Evolutionary conservation across 345 rosid genomes (phyloP).

Genomic region (Angophora floribunda): DNA sequence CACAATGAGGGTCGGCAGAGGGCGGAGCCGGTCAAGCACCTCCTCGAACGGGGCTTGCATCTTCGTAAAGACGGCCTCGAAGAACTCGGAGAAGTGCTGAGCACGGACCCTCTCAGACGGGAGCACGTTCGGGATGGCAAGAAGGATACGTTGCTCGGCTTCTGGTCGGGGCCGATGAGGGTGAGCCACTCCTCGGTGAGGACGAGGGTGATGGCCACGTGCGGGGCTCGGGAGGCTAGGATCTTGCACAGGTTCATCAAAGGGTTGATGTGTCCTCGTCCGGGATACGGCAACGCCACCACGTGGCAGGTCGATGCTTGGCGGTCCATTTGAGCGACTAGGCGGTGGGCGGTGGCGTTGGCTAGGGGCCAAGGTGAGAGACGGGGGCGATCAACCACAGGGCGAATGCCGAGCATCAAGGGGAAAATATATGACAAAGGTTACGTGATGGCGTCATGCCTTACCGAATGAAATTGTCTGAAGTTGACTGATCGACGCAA

Average conservation of each 20-base stretch:
- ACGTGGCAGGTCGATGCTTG: not conserved
- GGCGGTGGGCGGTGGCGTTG: not conserved
- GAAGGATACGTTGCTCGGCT: constrained; percentile 4
- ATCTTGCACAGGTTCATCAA: constrained; percentile 24
- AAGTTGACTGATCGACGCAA: not conserved
- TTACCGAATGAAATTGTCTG: not conserved
- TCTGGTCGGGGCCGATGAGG: not conserved
- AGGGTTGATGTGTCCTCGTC: constrained; percentile 22
- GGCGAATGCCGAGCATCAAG: not conserved
- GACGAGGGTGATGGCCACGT: constrained; percentile 10
- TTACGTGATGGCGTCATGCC: not conserved
- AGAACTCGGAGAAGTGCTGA: not conserved
- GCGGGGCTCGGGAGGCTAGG: constrained; percentile 3
- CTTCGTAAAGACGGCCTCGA: constrained; percentile 6
- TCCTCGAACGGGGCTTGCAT: constrained; percentile 11
- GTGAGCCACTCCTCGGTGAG: constrained; percentile 24
- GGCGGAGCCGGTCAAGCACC: constrained; percentile 12
- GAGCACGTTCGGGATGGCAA: constrained; percentile 10
- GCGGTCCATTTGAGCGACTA: not conserved
- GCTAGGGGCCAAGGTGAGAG: not conserved
- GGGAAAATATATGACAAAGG: not conserved
- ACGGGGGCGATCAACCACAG: not conserved
- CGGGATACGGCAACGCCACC: constrained; percentile 18
- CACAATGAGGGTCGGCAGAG: constrained; percentile 9
- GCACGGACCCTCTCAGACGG: constrained; percentile 17